Conservation (phyloP, 306 rosid genomes). For the Mimosa bimucronata region DNA sequence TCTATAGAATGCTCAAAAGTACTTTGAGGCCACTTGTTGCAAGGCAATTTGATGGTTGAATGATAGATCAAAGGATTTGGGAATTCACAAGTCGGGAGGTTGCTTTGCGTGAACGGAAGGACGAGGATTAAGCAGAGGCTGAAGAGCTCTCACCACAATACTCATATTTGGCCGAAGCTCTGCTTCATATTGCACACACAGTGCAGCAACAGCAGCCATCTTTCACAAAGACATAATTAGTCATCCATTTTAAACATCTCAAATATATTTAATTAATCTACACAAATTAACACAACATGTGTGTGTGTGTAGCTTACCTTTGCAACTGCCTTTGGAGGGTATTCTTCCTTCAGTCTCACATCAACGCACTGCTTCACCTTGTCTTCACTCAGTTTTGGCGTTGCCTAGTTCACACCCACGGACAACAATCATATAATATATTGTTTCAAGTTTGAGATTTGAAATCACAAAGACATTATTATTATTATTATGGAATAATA, state of each 20-base stretch:
- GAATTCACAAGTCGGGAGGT: conserved; percentile 33
- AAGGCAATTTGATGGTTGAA: not conserved
- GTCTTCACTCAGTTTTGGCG: conserved; percentile 62
- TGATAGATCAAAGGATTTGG: conserved; percentile 3
- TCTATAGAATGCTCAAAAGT: not conserved
- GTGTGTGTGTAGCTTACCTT: conserved; percentile 45
- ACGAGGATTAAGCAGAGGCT: conserved; percentile 49
- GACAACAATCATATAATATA: conserved; percentile 7
- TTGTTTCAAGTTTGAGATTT: not conserved
- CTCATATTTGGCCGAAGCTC: conserved; percentile 58
- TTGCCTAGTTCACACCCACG: conserved; percentile 47
- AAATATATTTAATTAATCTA: too few species aligned
- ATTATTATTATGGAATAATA: too few species aligned
- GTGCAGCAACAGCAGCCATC: conserved; percentile 61
- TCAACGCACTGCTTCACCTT: conserved; percentile 64
- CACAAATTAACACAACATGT: conserved; percentile 4
- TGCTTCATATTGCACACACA: conserved; percentile 61
- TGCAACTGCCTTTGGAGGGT: conserved; percentile 63
- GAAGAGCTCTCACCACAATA: conserved; percentile 53
- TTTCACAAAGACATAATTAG: conserved; percentile 14
- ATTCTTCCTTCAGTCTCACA: conserved; percentile 51
- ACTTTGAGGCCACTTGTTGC: not conserved
- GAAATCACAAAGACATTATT: not conserved
- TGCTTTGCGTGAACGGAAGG: conserved; percentile 35
- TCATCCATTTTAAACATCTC: not conserved